Percentiles rank a stretch among this genome's conserved stretches.
phyloP scores from a whole-genome alignment of 192 early-diverging fungal genomes.

The Kappamyces sp. region DNA sequence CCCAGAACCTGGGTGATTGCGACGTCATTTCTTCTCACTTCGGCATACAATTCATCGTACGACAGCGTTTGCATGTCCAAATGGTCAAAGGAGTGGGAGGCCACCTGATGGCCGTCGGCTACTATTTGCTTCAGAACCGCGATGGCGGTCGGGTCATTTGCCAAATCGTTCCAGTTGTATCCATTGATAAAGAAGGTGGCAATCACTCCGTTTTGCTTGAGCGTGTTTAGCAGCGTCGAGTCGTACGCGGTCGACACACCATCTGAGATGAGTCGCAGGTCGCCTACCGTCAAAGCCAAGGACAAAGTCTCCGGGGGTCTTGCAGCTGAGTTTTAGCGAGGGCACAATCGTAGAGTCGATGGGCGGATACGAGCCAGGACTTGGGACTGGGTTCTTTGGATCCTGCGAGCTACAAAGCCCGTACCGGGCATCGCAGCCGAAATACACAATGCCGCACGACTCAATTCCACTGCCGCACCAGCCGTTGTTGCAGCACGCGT shows the following conservation, averaged over 20 bases:
- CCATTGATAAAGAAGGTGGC: slow-evolving; percentile 73
- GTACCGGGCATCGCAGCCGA: no score
- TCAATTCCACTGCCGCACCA: no score
- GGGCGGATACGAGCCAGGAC: no score
- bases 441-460: no score
- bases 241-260: slow-evolving; percentile 43
- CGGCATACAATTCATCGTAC: not conserved
- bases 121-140: slow-evolving; percentile 23
- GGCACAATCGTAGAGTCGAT: no score
- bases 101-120: slow-evolving; percentile 42
- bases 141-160: slow-evolving; percentile 1
- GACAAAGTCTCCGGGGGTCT: no score
- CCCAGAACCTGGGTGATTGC: not conserved
- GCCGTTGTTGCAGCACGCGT: no score
- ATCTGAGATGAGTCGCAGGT: slow-evolving; percentile 49
- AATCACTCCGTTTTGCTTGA: slow-evolving; percentile 26
- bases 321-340: no score
- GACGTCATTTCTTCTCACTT: not conserved
- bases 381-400: no score
- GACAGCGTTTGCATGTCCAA: slow-evolving; percentile 18
- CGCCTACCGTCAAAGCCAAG: no score
- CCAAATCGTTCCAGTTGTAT: slow-evolving; percentile 33
- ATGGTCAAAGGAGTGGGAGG: slow-evolving; percentile 45
- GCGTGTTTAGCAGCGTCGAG: slow-evolving; percentile 20
- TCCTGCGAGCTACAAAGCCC: no score